Conservation (phyloP, 2,329 filamentous ascomycete genomes). For the Trichoderma breve region DNA sequence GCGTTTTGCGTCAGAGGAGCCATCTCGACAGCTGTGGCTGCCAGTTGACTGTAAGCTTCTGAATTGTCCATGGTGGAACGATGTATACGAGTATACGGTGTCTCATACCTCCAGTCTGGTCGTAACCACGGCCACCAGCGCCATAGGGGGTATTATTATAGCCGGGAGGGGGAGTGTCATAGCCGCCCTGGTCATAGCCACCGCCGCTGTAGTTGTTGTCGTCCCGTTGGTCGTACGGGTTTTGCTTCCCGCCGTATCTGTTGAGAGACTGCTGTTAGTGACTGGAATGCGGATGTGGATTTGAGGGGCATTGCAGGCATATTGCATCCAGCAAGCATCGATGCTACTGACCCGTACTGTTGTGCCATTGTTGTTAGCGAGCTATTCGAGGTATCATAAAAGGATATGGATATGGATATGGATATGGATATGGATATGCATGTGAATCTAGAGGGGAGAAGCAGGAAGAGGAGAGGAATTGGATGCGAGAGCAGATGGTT, state of each 20-base stretch:
- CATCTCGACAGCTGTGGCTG: conserved; percentile 66
- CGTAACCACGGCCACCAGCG: conserved; percentile 26
- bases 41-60: background rate
- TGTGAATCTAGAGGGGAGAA: background rate
- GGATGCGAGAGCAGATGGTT: background rate
- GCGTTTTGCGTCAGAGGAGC: conserved; percentile 58
- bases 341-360: conserved; percentile 55
- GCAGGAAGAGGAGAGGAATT: background rate
- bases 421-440: background rate
- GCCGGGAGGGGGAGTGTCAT: conserved; percentile 18
- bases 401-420: background rate
- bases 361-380: conserved; percentile 33
- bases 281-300: conserved; percentile 10
- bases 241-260: conserved; percentile 55
- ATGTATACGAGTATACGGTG: background rate
- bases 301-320: conserved; percentile 1
- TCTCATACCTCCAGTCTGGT: conserved; percentile 31
- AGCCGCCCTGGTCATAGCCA: conserved; percentile 22
- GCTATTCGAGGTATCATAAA: conserved; percentile 13
- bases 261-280: conserved; percentile 32
- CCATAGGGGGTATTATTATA: conserved; percentile 26
- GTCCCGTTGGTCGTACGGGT: conserved; percentile 59
- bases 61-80: background rate
- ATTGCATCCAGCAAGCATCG: background rate
- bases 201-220: conserved; percentile 34